Evolutionary conservation across 1,139 yeast genomes (phyloP).

Genomic region (Tardiomyces digboiensis): DNA sequence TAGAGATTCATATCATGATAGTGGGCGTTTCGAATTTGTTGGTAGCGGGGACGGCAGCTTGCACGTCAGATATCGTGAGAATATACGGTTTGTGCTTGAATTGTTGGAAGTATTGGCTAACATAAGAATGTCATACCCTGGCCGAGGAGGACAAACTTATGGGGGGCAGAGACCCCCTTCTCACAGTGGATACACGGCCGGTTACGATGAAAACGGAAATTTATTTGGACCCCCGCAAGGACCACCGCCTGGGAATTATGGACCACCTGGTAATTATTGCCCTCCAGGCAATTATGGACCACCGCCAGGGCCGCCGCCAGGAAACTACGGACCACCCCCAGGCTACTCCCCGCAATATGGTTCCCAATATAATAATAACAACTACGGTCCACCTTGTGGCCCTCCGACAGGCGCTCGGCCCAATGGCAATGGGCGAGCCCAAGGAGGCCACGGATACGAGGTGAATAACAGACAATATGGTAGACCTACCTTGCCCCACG

Average conservation of each 20-base stretch:
- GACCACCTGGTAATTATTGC: not conserved
- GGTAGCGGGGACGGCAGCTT: no score
- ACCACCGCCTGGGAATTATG: not conserved
- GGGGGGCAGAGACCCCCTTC: conserved; percentile 11
- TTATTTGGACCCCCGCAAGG: not conserved
- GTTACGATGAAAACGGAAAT: not conserved
- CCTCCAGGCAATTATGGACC: not conserved
- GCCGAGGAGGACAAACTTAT: conserved; percentile 18
- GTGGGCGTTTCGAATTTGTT: no score
- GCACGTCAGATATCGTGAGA: no score
- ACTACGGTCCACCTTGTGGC: conserved; percentile 14
- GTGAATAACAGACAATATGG: conserved; percentile 11
- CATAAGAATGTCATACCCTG: conserved; percentile 19
- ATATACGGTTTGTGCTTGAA: no score
- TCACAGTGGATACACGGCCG: not conserved
- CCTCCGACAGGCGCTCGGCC: conserved; percentile 11
- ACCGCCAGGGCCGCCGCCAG: not conserved
- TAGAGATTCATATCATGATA: no score
- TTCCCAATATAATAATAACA: conserved; percentile 1
- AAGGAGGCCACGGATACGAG: conserved; percentile 14
- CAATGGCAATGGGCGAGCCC: conserved; percentile 11
- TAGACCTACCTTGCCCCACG: conserved; percentile 2
- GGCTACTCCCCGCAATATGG: not conserved
- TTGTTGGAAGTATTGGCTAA: no score
- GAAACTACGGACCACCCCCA: not conserved